Evolutionary conservation across 345 rosid species (phyloP), one percentile per base, ranked within the genome.

Genomic region (Gossypium australe): DNA sequence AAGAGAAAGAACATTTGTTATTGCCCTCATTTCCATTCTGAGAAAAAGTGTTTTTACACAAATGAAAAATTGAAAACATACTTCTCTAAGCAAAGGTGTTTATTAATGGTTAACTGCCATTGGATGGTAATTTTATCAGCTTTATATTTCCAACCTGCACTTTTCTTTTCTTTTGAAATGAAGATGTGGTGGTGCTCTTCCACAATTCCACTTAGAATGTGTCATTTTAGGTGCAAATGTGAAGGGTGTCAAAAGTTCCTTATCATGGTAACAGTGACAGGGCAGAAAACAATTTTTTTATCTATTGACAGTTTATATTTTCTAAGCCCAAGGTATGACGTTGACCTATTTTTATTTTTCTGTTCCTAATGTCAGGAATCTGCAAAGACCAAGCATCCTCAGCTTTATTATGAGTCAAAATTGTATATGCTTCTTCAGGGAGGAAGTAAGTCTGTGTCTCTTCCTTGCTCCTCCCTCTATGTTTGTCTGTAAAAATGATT

Each of bases 391-490:
- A 92, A 86, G 88, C 94, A 92, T 81, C 97, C 97, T 2, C 97
- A 92, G 75, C 97, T 92, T 78, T 92, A 92, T 49, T 92, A 90
- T 78, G 97, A 92, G 78, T 92, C 97, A 0, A 92, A 90, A 82
- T 83, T 92, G 77, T 92, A 92, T 79, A 88, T 90, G 94, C 93
- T 89, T 80, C 88, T 92, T 73, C 94, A 92, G 82, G 97, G 97
- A 80, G 94, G 94, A 77, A 92, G 97, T 92, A 84, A 82, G 90
- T 78, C 62, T 75, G 78, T 82, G 73, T 65, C n/a, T 75, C 47
- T 70, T 47, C 55, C 49, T 10, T 17, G 18, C 49, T 27, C 18
- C 51, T 16, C 73, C 51, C 55, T 75, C 49, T 27, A 20, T 48
- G 29, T 38, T 47, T 20, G 11, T 71, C n/a, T 38, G 1, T 4